phyloP scores from a whole-genome alignment of 768 basidiomycete genomes.

The Tricholoma sp. region DNA sequence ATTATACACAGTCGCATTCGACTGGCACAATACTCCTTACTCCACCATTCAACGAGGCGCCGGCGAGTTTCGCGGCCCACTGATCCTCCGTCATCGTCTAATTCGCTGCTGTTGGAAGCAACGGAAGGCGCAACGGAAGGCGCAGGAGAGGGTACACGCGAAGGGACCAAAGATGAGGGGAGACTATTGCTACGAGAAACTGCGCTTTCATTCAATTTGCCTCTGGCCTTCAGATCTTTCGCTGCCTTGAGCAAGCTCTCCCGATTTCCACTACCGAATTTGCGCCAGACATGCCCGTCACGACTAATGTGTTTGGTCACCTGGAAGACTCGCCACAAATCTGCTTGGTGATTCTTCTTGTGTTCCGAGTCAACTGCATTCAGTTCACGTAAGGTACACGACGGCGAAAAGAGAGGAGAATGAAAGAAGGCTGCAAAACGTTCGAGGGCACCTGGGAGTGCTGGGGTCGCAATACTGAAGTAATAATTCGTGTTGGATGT shows the following conservation, averaged over 20 bases:
- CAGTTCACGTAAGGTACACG: constrained; percentile 83
- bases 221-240: constrained; percentile 47
- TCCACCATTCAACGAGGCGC: constrained; percentile 83
- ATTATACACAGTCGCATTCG: constrained; percentile 77
- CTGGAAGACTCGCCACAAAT: constrained; percentile 94
- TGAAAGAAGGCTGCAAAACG: constrained; percentile 88
- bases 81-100: constrained; percentile 69
- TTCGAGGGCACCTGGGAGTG: constrained; percentile 63
- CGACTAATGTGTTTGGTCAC: constrained; percentile 83
- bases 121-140: constrained; percentile 49
- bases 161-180: constrained; percentile 17
- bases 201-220: constrained; percentile 28
- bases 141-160: constrained; percentile 49
- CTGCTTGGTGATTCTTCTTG: constrained; percentile 90
- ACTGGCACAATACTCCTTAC: constrained; percentile 72
- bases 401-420: constrained; percentile 82
- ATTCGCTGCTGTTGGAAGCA: constrained; percentile 47
- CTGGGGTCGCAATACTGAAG: constrained; percentile 63
- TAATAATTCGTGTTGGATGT: constrained; percentile 90
- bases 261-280: constrained; percentile 87
- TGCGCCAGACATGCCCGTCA: constrained; percentile 78
- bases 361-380: constrained; percentile 97
- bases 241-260: constrained; percentile 66
- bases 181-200: constrained; percentile 28
- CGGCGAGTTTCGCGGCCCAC: constrained; percentile 78